These are phyloP conservation scores for Sporothrix brasiliensis DNA, from an alignment of 2,329 filamentous ascomycete genomes.

Conservation along the genomic window DNA sequence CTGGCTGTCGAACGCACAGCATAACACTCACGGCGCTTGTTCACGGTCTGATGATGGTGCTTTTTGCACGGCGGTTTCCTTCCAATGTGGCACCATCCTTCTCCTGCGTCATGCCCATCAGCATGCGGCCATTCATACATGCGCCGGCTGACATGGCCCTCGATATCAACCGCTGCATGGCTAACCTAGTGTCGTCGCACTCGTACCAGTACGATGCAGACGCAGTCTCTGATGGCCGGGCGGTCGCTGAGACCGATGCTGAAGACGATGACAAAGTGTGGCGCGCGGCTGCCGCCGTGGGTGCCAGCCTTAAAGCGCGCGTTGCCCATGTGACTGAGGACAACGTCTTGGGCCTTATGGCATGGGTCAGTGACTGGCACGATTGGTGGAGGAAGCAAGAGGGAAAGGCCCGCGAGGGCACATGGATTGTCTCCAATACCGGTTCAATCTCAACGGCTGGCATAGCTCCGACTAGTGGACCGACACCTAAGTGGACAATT, in stretches of 20 bases:
- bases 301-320: slow-evolving; percentile 43
- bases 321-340: slow-evolving; percentile 46
- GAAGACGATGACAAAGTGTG: slow-evolving; percentile 47
- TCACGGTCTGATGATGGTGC: slow-evolving; percentile 50
- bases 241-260: neutral
- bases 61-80: slow-evolving; percentile 47
- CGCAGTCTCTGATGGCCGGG: slow-evolving; percentile 39
- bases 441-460: slow-evolving; percentile 45
- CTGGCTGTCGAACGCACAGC: slow-evolving; percentile 47
- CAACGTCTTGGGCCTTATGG: slow-evolving; percentile 49
- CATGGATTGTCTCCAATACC: slow-evolving; percentile 59
- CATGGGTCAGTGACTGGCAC: slow-evolving; percentile 50
- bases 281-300: slow-evolving; percentile 46
- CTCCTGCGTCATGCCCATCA: slow-evolving; percentile 49
- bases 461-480: slow-evolving; percentile 28
- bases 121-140: slow-evolving; percentile 48
- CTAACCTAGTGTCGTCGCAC: slow-evolving; percentile 47
- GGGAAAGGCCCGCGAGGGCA: slow-evolving; percentile 47
- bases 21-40: slow-evolving; percentile 55
- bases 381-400: slow-evolving; percentile 48
- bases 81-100: slow-evolving; percentile 44
- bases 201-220: slow-evolving; percentile 41
- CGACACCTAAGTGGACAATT: slow-evolving; percentile 43
- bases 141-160: slow-evolving; percentile 36
- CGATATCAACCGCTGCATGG: slow-evolving; percentile 43